Evolutionary conservation across 441 rosid genomes (phyloP).

Genomic region (Melastoma candidum): DNA sequence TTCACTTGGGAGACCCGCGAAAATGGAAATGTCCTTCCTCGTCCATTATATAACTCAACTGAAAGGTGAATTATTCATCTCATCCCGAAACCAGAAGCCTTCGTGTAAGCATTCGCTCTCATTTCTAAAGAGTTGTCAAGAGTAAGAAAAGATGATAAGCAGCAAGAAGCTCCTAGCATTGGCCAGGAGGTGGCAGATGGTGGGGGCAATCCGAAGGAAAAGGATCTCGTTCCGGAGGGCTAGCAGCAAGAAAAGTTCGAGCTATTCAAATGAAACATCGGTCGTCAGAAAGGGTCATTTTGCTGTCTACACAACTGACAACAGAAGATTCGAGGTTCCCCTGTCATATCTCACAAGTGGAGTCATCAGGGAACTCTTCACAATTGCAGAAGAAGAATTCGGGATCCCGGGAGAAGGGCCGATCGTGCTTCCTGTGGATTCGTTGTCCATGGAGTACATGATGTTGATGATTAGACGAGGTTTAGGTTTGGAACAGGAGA

Average conservation of each 20-base stretch:
- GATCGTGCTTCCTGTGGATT: constrained; percentile 4
- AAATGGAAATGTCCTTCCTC: too few species aligned
- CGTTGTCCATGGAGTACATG: not conserved
- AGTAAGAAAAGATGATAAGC: constrained; percentile 6
- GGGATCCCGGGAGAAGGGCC: constrained; percentile 5
- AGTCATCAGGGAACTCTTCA: not conserved
- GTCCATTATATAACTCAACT: too few species aligned
- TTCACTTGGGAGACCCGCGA: too few species aligned
- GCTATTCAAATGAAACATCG: not conserved
- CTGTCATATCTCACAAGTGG: constrained; percentile 3
- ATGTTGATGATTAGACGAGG: not conserved
- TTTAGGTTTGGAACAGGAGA: constrained; percentile 6
- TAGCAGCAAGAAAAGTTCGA: not conserved
- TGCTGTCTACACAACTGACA: not conserved
- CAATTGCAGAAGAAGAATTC: not conserved
- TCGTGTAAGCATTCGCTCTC: too few species aligned
- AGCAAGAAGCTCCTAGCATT: not conserved
- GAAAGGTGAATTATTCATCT: too few species aligned
- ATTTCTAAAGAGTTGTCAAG: too few species aligned
- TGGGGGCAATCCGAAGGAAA: not conserved
- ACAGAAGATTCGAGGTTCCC: not conserved
- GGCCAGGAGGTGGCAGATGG: constrained; percentile 7
- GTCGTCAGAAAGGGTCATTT: constrained; percentile 5
- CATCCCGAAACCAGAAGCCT: too few species aligned
- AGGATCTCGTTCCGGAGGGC: not conserved